These are phyloP conservation scores for Trametes versicolor DNA, from an alignment of 1,284 basidiomycete genomes.

Conservation along the genomic window DNA sequence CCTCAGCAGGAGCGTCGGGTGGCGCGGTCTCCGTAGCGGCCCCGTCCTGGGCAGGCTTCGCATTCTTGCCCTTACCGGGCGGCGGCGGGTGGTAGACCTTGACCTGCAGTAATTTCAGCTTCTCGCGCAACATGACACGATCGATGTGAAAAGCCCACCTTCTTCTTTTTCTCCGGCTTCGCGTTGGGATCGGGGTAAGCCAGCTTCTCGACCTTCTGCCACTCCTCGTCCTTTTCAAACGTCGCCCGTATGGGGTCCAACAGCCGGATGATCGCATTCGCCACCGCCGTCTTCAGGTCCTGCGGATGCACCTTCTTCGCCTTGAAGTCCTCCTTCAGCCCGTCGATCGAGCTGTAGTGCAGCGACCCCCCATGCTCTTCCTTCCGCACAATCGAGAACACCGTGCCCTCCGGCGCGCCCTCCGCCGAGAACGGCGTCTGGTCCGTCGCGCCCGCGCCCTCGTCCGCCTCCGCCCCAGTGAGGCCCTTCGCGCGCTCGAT, in stretches of 20 bases:
- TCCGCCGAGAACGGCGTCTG: slow-evolving; percentile 70
- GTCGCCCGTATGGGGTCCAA: slow-evolving; percentile 85
- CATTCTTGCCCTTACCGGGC: slow-evolving; percentile 76
- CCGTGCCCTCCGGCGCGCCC: slow-evolving; percentile 82
- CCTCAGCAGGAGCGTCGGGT: slow-evolving; percentile 19
- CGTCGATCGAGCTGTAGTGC: slow-evolving; percentile 78
- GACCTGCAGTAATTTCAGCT: slow-evolving; percentile 4
- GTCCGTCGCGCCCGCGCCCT: slow-evolving; percentile 54
- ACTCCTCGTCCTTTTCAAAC: slow-evolving; percentile 83
- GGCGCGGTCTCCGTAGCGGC: slow-evolving; percentile 29
- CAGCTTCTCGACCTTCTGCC: slow-evolving; percentile 79
- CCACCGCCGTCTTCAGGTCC: slow-evolving; percentile 89
- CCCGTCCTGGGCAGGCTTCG: slow-evolving; percentile 38
- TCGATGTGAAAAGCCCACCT: slow-evolving; percentile 31
- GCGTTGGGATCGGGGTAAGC: slow-evolving; percentile 88
- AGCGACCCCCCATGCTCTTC: slow-evolving; percentile 87
- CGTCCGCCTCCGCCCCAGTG: slow-evolving; percentile 50
- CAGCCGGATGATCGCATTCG: slow-evolving; percentile 81
- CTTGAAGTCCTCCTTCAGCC: slow-evolving; percentile 82
- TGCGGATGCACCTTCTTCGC: slow-evolving; percentile 87
- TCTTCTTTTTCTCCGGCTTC: slow-evolving; percentile 71
- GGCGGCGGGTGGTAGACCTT: slow-evolving; percentile 84
- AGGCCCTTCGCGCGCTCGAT: slow-evolving; percentile 62
- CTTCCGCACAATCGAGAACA: slow-evolving; percentile 84
- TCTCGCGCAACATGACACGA: not conserved